phyloP scores from a whole-genome alignment of 192 early-diverging fungal genomes.

The Backusella parvicylindrica region DNA sequence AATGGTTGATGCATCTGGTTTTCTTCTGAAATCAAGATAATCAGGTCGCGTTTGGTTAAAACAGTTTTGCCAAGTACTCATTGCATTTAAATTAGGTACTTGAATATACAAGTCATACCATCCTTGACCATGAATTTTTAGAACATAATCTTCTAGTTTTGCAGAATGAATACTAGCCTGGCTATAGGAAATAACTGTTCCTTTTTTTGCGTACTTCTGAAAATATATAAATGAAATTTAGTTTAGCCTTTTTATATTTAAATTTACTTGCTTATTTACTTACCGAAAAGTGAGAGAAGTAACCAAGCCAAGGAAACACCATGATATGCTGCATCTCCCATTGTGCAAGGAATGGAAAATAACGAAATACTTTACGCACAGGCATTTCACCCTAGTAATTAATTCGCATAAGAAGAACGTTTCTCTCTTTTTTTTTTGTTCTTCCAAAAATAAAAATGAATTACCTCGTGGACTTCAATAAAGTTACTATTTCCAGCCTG shows the following conservation, averaged over 20 bases:
- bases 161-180: constrained; percentile 25
- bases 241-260: neutral
- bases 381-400: constrained; percentile 37
- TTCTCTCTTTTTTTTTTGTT: neutral
- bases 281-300: constrained; percentile 44
- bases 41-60: constrained; percentile 18
- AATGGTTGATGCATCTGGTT: neutral
- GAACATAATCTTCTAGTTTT: constrained; percentile 21
- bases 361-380: constrained; percentile 39
- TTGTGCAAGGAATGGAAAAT: constrained; percentile 40
- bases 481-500: constrained; percentile 18
- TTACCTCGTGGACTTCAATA: constrained; percentile 36
- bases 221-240: neutral
- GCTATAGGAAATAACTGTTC: constrained; percentile 22
- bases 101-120: constrained; percentile 33
- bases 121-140: constrained; percentile 29
- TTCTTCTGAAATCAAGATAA: constrained; percentile 14
- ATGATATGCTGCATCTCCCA: constrained; percentile 49
- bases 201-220: constrained; percentile 19
- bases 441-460: neutral
- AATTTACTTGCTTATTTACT: neutral
- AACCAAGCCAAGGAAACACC: constrained; percentile 41
- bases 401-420: neutral
- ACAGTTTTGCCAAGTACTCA: constrained; percentile 25
- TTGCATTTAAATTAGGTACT: constrained; percentile 13